These are phyloP conservation scores for Scenedesmus sp. DNA, from an alignment of 163 green algal genomes.

Conservation along the genomic window DNA sequence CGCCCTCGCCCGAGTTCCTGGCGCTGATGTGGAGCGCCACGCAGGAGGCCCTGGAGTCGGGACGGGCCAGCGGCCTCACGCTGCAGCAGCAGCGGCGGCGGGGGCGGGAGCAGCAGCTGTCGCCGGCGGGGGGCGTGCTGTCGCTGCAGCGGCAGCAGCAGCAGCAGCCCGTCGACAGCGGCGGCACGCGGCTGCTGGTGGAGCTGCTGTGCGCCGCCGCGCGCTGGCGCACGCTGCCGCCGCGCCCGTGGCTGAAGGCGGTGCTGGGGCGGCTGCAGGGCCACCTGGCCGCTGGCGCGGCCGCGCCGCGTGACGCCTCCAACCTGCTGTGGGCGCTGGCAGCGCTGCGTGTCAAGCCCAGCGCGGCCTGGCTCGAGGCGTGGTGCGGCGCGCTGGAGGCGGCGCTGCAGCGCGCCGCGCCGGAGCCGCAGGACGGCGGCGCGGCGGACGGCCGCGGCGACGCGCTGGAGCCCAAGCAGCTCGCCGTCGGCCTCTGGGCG, in stretches of 20 bases:
- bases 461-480: background rate
- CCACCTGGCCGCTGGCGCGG: no score
- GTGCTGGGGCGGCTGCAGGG: conserved; percentile 8
- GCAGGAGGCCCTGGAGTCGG: background rate
- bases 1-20: background rate
- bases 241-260: conserved; percentile 4
- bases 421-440: background rate
- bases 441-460: no score
- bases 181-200: conserved; percentile 11
- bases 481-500: no score
- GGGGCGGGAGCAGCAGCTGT: background rate
- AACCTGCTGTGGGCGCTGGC: conserved; percentile 1
- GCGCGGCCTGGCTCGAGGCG: background rate
- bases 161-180: background rate
- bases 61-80: background rate
- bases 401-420: background rate
- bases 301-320: no score
- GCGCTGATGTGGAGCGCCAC: conserved; percentile 23
- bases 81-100: conserved; percentile 6
- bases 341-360: background rate
- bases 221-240: conserved; percentile 26
- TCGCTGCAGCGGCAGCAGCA: conserved; percentile 27
- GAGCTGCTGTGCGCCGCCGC: conserved; percentile 32
- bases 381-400: background rate
- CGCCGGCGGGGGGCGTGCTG: no score